Percentiles rank a stretch among this genome's conserved stretches.
Conservation (phyloP, 306 rosid species). For the Glycine latifolia region DNA sequence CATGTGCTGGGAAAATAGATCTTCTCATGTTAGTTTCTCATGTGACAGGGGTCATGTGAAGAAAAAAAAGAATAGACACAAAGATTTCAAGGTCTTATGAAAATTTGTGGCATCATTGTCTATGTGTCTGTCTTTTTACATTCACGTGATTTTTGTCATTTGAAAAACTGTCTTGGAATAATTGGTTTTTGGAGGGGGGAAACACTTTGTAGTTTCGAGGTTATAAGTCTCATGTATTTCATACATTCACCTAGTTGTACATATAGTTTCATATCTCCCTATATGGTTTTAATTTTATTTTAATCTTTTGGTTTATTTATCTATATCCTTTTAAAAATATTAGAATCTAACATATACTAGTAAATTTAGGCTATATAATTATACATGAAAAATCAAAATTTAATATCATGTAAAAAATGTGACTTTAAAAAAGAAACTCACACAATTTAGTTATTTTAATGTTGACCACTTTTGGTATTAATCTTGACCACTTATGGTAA, state of each 20-base stretch:
- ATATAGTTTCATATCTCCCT: background rate
- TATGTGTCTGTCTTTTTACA: background rate
- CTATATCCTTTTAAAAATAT: no score
- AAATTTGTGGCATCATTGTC: background rate
- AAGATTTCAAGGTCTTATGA: background rate
- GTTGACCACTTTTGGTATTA: no score
- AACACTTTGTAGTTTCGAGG: background rate
- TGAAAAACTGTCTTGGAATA: slow-evolving; percentile 8
- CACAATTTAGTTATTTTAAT: no score
- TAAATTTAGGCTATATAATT: no score
- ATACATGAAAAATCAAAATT: no score
- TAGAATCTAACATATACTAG: no score
- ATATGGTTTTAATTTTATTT: background rate
- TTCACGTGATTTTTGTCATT: slow-evolving; percentile 4
- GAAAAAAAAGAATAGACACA: background rate
- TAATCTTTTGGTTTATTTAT: background rate
- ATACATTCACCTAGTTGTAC: slow-evolving; percentile 14
- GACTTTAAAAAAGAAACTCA: no score
- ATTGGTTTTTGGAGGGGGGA: background rate
- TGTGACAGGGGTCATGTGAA: background rate
- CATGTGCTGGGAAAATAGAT: background rate
- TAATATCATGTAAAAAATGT: no score
- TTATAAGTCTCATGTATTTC: background rate
- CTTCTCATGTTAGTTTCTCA: background rate
- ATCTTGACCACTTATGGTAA: no score